A percentile compares a stretch with the other conserved stretches of the same genome.
These are phyloP conservation scores for Citrus sinensis DNA, from an alignment of 345 rosid species.

Conservation along the genomic window DVS_A1.0 CM039163.1:643001-643500, in stretches of 20 bases:
- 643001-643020: no score
- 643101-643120: no score
- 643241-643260: neutral
- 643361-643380: neutral
- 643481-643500: conserved; percentile 41
- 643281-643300: conserved; percentile 83
- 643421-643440: neutral
- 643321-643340: conserved; percentile 96
- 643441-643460: conserved; percentile 22
- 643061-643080: no score
- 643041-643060: no score
- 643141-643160: no score
- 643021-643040: no score
- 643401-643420: neutral
- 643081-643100: no score
- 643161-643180: no score
- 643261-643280: conserved; percentile 36
- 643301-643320: conserved; percentile 78
- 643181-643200: no score
- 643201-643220: no score
- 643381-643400: neutral
- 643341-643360: conserved; percentile 71
- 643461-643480: conserved; percentile 50
- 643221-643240: no score
- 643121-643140: no score